Conservation (phyloP, 148 eudicot genomes). For the Vaccinium darrowii region DNA sequence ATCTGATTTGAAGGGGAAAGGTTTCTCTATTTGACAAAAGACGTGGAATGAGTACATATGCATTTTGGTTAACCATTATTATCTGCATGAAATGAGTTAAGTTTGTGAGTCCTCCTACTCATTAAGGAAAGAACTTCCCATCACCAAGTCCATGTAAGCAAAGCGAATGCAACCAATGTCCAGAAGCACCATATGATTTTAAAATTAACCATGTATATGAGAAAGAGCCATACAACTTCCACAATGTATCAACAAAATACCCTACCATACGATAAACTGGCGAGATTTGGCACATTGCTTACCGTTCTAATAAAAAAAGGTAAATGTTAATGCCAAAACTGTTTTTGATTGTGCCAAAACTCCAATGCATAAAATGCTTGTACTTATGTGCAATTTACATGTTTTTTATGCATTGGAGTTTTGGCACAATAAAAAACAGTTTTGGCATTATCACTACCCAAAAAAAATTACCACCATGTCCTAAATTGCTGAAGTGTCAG, state of each 20-base stretch:
- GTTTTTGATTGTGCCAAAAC: too few species aligned
- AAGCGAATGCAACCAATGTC: background rate
- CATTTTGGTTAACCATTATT: conserved; percentile 1
- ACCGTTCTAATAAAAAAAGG: background rate
- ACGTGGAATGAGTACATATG: background rate
- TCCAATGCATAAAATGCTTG: too few species aligned
- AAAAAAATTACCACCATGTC: background rate
- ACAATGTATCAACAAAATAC: background rate
- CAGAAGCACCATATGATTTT: background rate
- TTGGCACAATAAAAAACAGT: too few species aligned
- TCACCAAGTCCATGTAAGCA: background rate
- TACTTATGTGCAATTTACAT: too few species aligned
- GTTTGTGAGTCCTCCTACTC: background rate
- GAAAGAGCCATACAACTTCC: background rate
- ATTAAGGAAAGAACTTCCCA: background rate
- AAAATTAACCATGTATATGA: background rate
- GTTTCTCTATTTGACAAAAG: conserved; percentile 8
- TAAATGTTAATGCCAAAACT: too few species aligned
- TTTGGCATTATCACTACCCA: too few species aligned
- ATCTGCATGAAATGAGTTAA: conserved; percentile 12
- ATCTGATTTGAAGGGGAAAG: conserved; percentile 9
- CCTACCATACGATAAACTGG: background rate
- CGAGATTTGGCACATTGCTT: background rate
- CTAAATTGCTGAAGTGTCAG: background rate
- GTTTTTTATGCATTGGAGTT: too few species aligned